Base-by-base conservation (phyloP, 164 flowering plant species). In the Vitis rupestris region DNA sequence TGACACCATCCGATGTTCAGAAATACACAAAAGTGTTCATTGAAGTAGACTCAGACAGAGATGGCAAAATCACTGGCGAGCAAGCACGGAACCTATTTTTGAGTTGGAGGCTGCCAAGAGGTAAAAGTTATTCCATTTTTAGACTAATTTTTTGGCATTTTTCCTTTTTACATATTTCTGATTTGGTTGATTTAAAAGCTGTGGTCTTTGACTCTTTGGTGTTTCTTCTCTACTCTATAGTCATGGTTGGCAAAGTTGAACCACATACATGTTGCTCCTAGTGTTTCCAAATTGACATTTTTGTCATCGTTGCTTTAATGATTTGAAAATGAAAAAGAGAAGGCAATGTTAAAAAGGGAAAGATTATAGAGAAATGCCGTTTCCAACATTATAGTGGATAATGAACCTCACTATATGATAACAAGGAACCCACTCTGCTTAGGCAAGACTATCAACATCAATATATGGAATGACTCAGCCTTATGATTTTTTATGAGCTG, bases 41-140 rank as follows among this genome's bases (percentile, higher is more conserved):
- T 71, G 91, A 88, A 79, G 98, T 95, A 15, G 99, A 93, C 80
- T 83, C 90, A 11, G 97, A 93, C 65, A 83, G 91, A 75, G 99
- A 95, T 86, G 98, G 99, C 64, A 91, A 78, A 80, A 93, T 95
- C 60, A 89, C 93, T 52, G 97, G 98, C 14, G 97, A 91, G 69
- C 88, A 95, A 81, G 99, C 99, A 47, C 81, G 94, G 47, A 86
- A 86, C 75, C 82, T 95, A 62, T 95, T 95, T 65, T 78, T 95
- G 73, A 93, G 99, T 79, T 95, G 99, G 99, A 91, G 86, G 77
- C 79, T 93, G 72, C 98, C 97, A 60, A 85, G 96, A 90, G 99
- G 97, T 93, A 77, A 37, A 60, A 4, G 15, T 30, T 15, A 8
- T 2, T 50, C 27, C n/a, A 1, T 44, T 44, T 15, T 11, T 51